Percentiles rank a stretch among this genome's conserved stretches.
Evolutionary conservation across 257 asterid species (phyloP).

Genomic region (Avicennia marina): DNA sequence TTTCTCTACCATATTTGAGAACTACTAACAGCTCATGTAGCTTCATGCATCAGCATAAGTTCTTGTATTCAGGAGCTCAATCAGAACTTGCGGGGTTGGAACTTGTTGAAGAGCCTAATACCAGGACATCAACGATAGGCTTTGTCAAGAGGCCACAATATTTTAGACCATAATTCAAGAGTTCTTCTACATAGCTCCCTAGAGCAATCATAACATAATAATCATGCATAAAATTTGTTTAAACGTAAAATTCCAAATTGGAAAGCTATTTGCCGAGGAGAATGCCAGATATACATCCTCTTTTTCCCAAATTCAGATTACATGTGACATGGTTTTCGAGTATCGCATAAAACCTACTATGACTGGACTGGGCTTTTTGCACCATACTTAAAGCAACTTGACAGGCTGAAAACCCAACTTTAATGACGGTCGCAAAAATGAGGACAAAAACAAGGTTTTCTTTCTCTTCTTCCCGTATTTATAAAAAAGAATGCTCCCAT

Average conservation of each 20-base stretch:
- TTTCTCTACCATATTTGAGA: slow-evolving; percentile 11
- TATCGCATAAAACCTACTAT: neutral
- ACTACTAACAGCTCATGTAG: neutral
- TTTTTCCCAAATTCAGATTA: neutral
- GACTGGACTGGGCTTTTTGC: neutral
- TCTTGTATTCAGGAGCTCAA: slow-evolving; percentile 14
- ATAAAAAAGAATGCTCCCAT: neutral
- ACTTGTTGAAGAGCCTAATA: slow-evolving; percentile 27
- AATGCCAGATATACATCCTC: neutral
- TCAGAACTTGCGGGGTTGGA: slow-evolving; percentile 16
- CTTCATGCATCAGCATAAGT: slow-evolving; percentile 18
- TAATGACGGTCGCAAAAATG: too few species aligned
- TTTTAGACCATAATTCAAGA: slow-evolving; percentile 2
- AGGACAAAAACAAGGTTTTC: neutral
- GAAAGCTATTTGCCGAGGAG: neutral
- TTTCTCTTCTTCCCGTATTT: neutral
- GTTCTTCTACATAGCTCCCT: neutral
- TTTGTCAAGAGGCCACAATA: slow-evolving; percentile 5
- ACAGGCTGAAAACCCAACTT: neutral
- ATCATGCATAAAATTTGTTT: slow-evolving; percentile 2
- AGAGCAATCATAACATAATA: neutral
- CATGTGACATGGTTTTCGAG: neutral
- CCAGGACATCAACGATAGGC: slow-evolving; percentile 14
- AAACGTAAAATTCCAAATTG: neutral
- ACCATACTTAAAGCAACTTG: slow-evolving; percentile 2